Base-by-base conservation (phyloP, 768 basidiomycete species). In the Dentipellis sp. region DNA sequence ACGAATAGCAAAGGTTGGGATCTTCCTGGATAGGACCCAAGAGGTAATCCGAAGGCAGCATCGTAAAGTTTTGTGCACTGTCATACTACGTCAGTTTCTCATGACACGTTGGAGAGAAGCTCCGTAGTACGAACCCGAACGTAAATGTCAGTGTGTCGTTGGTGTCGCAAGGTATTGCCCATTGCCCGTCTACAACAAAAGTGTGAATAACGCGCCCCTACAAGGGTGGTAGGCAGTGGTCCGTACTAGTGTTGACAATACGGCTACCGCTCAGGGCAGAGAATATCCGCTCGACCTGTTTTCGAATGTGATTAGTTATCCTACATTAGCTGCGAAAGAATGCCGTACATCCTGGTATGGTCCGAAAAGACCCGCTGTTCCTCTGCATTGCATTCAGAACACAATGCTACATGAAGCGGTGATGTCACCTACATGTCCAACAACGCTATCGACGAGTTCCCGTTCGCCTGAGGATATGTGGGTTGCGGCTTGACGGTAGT, bases 41-140 rank as follows among this genome's bases (percentile, higher is more conserved):
- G 49, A 91, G 67, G 62, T 88, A 91, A 65, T 91, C 88, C 1
- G 83, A 81, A 1, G 89, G 88, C 57, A 84, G 76, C 17, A 91
- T 66, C 0, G 80, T 77, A 63, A 84, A 91, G 39, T 75, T 80
- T 53, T 64, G 66, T 10, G 66, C 65, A 10, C 81, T 82, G 59
- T 6, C 29, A 29, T 6, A 29, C 29, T 6, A 6, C 6, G 29
- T 29, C 6, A 29, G 29, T 29, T 29, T 29, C 29, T 29, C 3
- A 29, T 3, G 29, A 29, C 29, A 3, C 29, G 29, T 29, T 29
- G n/a, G n/a, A 29, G 53, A 48, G 9, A 11, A 14, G 7, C 10
- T 23, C 37, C 12, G 10, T 10, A 23, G 40, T 54, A 36, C 29
- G 29, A 29, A 86, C 88, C 84, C 85, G 62, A 91, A 88, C 34